Percentiles rank a stretch among this genome's conserved stretches.
Evolutionary conservation across 805 yeast genomes (phyloP).

Genomic region (Cyberlindnera suaveolens): DNA sequence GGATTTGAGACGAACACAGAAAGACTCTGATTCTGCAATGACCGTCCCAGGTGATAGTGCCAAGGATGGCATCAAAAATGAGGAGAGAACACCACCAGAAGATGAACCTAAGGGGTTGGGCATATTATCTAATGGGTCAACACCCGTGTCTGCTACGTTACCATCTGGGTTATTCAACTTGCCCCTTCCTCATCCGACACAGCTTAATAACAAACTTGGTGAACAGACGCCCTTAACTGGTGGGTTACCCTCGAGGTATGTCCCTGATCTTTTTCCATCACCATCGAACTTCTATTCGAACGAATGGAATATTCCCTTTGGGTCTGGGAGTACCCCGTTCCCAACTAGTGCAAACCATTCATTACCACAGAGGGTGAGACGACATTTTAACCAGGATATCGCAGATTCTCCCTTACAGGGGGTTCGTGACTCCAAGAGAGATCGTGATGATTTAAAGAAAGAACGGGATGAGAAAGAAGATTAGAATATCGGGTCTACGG

Average conservation of each 20-base stretch:
- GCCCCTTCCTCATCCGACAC: slow-evolving; percentile 29
- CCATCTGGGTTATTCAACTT: slow-evolving; percentile 27
- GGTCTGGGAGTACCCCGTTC: slow-evolving; percentile 33
- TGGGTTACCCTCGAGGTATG: slow-evolving; percentile 64
- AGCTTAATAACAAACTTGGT: slow-evolving; percentile 25
- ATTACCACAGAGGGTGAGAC: slow-evolving; percentile 2
- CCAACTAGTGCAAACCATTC: slow-evolving; percentile 19
- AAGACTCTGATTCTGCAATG: slow-evolving; percentile 5
- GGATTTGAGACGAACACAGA: slow-evolving; percentile 3
- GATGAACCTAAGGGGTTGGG: slow-evolving; percentile 15
- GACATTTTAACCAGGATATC: neutral
- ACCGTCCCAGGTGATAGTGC: neutral
- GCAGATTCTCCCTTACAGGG: slow-evolving; percentile 1
- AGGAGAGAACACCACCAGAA: slow-evolving; percentile 13
- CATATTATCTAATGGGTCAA: slow-evolving; percentile 17
- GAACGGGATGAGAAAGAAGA: neutral
- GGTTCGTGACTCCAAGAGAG: neutral
- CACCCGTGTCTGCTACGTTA: slow-evolving; percentile 27
- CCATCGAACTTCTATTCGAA: slow-evolving; percentile 71
- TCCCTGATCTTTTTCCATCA: slow-evolving; percentile 70
- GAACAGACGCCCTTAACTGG: slow-evolving; percentile 69
- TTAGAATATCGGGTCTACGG: neutral
- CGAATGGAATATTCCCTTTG: slow-evolving; percentile 48
- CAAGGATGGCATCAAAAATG: neutral
- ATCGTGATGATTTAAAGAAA: neutral